Evolutionary conservation across 148 eudicot genomes (phyloP), one percentile per base, ranked within the genome.

Genomic region (Rhododendron ovatum): DNA sequence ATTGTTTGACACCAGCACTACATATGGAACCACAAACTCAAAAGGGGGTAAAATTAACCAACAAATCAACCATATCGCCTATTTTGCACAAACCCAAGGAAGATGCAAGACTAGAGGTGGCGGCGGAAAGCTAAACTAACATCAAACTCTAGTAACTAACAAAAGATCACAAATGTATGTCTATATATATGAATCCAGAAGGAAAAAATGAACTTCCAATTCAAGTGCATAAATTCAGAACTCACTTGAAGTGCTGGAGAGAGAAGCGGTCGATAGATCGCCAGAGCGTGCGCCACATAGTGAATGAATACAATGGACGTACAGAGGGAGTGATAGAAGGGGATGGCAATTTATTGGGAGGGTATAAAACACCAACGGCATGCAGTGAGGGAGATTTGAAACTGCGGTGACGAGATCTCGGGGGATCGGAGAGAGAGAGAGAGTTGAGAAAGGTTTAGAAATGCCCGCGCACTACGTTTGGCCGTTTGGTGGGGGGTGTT

Each of bases 261-360:
- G 93, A 92, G 87, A 92, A 92, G 86, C 93, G 93, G 90, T 90
- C 92, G 83, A 87, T 67, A 57, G 93, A 82, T 76, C 90, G 93
- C 93, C 93, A 92, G 78, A 92, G 87, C 57, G 87, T 80, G 74
- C 92, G 93, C 87, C 90, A 92, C 91, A 90, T 92, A 33, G 78
- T n/a, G 24, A 82, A 61, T 50, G 39, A 51, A 74, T 84, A 12
- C 73, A 82, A 57, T 1, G 24, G 67, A 50, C 37, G 59, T 13
- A 14, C 14, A 80, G 82, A 48, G 37, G 28, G 37, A 12, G 59
- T 14, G 28, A 18, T 41, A 50, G 5, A 20, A 71, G 3, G 1
- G 45, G 22, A 14, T 37, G 0, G 41, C 7, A 30, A 84, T 41
- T 84, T 18, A 61, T 13, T 30, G 35, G 47, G 33, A 17, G 43